These are phyloP conservation scores for Trypanosoma conorhini DNA, from an alignment of 208 protist species.

Conservation along the genomic window DNA sequence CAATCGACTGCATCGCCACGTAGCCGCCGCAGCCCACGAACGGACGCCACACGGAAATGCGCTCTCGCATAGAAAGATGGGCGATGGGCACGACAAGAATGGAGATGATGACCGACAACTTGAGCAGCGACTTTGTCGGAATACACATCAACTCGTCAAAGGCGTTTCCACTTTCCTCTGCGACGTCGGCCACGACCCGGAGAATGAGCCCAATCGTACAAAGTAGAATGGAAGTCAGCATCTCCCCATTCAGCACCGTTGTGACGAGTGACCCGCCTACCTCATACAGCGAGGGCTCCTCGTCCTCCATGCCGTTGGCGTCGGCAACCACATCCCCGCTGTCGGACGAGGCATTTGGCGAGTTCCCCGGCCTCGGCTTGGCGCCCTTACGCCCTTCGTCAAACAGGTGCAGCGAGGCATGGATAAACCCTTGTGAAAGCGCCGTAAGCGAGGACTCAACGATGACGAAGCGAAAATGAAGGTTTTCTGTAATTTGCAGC, in stretches of 20 bases:
- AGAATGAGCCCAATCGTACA: conserved; percentile 48
- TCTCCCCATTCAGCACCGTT: conserved; percentile 62
- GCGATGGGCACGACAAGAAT: conserved; percentile 50
- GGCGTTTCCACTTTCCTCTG: conserved; percentile 13
- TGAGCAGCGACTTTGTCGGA: conserved; percentile 28
- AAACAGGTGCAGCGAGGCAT: conserved; percentile 67
- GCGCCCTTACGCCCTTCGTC: conserved; percentile 19
- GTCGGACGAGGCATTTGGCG: neutral
- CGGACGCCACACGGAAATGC: conserved; percentile 40
- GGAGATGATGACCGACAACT: conserved; percentile 37
- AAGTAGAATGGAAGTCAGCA: conserved; percentile 60
- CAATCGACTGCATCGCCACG: conserved; percentile 60
- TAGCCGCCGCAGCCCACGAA: conserved; percentile 46
- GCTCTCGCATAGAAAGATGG: conserved; percentile 61
- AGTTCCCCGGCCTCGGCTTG: neutral
- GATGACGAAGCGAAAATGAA: conserved; percentile 46
- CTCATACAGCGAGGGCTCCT: conserved; percentile 4
- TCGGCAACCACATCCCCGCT: conserved; percentile 8
- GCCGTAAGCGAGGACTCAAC: conserved; percentile 38
- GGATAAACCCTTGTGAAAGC: conserved; percentile 68
- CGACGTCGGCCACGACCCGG: conserved; percentile 49
- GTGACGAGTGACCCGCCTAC: conserved; percentile 22
- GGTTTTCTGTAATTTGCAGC: conserved; percentile 50
- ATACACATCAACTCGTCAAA: conserved; percentile 23
- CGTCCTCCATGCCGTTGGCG: conserved; percentile 1